Evolutionary conservation across 2,329 filamentous ascomycete species (phyloP), one percentile per base, ranked within the genome.

Genomic region (Scedosporium apiospermum): DNA sequence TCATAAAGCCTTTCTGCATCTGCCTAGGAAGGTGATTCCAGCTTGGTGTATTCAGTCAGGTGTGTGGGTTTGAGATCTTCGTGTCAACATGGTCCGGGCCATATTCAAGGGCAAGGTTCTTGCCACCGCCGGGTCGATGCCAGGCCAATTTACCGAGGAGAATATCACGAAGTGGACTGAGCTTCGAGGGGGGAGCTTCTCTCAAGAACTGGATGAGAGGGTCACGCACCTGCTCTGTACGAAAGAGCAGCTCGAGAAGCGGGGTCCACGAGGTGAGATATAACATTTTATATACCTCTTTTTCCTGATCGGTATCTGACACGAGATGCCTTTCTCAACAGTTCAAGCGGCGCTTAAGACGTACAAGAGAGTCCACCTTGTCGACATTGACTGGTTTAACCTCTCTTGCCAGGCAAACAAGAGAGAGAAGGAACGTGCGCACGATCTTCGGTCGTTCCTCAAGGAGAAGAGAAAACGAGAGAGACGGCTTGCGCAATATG

Each of bases 141-240:
- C 79, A 0, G 75, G 74, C 1, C 71, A 75, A 16, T 75, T 77
- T 64, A 78, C 76, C 1, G 73, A 79, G 2, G 77, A 82, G 1
- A 82, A 89, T 51, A 79, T 95, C 42, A 79, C 79, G 42, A 76
- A 77, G 46, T 96, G 90, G 90, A 80, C 90, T 9, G 75, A 76
- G 3, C 70, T 77, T 3, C 84, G 88, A 63, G 85, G 84, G 6
- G 91, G 89, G 1, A 72, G 63, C 1, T 88, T 86, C 69, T 74
- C 76, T 0, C 71, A 76, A 1, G 74, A 78, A 0, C 73, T 91
- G 18, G 78, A 77, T 27, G 71, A 77, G 0, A 68, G 76, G 0
- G 83, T 88, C 9, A 96, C 91, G 0, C 91, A 96, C 73, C 75
- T 96, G 0, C 79, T 96, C 23, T 83, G 85, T 62, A 85, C 84